phyloP scores from a whole-genome alignment of 345 rosid genomes.

The Dimocarpus longan region DNA sequence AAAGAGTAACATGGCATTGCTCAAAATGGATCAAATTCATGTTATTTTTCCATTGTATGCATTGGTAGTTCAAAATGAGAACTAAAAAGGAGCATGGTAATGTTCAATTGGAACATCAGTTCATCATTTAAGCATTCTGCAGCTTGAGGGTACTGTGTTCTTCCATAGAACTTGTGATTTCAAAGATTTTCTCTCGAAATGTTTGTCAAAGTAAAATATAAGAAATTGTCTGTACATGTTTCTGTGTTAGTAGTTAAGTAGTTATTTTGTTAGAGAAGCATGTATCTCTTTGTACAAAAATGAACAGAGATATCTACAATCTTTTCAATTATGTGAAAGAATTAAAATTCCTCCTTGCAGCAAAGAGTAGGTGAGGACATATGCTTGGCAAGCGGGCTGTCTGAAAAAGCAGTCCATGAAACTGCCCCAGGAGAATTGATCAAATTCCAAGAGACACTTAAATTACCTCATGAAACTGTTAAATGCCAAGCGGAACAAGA shows the following conservation, averaged over 20 bases:
- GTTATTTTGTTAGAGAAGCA: background rate
- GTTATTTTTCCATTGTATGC: background rate
- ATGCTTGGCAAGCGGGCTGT: conserved; percentile 18
- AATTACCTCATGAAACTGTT: conserved; percentile 38
- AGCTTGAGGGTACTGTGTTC: background rate
- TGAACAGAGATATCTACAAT: background rate
- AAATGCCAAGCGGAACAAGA: conserved; percentile 31
- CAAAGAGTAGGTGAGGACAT: conserved; percentile 32
- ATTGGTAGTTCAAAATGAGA: background rate
- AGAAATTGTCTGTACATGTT: background rate
- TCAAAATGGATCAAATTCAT: background rate
- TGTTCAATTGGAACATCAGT: background rate
- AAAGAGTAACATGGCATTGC: background rate
- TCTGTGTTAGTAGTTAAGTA: background rate
- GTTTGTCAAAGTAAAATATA: background rate
- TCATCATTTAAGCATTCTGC: background rate
- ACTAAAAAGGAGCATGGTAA: background rate
- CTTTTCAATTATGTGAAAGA: background rate
- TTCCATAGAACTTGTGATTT: background rate
- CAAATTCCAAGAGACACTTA: conserved; percentile 21
- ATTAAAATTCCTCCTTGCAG: conserved; percentile 31
- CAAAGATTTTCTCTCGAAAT: background rate
- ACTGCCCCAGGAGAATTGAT: conserved; percentile 21
- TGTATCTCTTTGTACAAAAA: background rate
- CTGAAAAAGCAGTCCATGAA: conserved; percentile 19